Conservation (phyloP, 495 filamentous ascomycete genomes). For the Penicillium robsamsonii region DNA sequence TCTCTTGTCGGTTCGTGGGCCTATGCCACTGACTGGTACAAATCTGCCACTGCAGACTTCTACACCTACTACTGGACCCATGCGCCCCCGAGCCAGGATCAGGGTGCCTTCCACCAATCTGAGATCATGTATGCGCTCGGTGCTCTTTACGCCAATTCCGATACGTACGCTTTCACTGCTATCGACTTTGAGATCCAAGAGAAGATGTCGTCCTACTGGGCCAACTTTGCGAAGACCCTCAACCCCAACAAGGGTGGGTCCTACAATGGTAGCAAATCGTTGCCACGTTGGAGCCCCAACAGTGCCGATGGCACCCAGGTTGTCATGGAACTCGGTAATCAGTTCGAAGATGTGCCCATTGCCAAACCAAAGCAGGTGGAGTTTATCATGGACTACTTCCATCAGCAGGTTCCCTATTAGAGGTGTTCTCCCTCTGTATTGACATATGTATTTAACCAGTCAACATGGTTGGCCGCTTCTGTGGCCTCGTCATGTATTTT, state of each 20-base stretch:
- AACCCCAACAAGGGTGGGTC: conserved; percentile 29
- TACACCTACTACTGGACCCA: conserved; percentile 38
- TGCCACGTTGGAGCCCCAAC: conserved; percentile 21
- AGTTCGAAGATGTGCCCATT: conserved; percentile 22
- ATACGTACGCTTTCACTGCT: conserved; percentile 26
- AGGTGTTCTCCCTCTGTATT: neutral
- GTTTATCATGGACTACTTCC: conserved; percentile 25
- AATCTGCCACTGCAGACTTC: conserved; percentile 23
- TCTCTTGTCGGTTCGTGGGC: conserved; percentile 26
- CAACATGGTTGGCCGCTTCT: too few species aligned
- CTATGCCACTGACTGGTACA: conserved; percentile 29
- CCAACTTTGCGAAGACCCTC: conserved; percentile 32
- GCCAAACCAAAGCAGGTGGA: conserved; percentile 20
- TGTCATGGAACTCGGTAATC: conserved; percentile 25
- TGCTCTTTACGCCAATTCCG: conserved; percentile 27
- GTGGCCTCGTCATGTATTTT: too few species aligned
- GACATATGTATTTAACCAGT: neutral
- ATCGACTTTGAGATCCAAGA: conserved; percentile 25
- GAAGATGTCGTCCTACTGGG: conserved; percentile 31
- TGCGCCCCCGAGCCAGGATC: conserved; percentile 27
- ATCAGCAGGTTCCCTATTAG: conserved; percentile 21
- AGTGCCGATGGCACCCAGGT: conserved; percentile 19
- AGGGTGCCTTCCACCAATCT: conserved; percentile 32
- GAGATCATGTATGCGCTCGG: conserved; percentile 33
- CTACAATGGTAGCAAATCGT: conserved; percentile 17